phyloP scores from a whole-genome alignment of 345 rosid genomes.

The Reutealis trisperma region DNA sequence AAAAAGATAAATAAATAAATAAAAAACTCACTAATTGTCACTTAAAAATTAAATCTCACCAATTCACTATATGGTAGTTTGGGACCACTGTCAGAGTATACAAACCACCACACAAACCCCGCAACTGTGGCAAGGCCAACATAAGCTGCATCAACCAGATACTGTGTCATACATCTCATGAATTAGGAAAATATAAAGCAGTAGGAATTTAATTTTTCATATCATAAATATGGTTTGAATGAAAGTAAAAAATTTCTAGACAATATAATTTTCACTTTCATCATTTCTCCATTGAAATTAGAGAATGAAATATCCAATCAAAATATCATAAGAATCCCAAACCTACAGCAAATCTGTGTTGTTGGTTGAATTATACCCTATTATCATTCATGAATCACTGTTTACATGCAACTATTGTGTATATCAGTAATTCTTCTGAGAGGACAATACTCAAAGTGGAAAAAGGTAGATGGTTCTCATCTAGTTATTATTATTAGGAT shows the following conservation, averaged over 20 bases:
- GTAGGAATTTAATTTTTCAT: background rate
- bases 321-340: no score
- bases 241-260: background rate
- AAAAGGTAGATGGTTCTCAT: background rate
- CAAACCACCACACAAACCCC: constrained; percentile 98
- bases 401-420: background rate
- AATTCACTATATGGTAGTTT: constrained; percentile 80
- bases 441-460: background rate
- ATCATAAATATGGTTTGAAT: background rate
- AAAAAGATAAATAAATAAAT: no score
- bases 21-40: background rate
- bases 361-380: no score
- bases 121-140: constrained; percentile 99
- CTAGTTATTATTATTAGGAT: background rate
- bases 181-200: background rate
- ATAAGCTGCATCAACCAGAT: constrained; percentile 64
- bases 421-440: background rate
- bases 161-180: background rate
- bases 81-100: constrained; percentile 85
- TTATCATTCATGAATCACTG: background rate
- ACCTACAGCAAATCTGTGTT: no score
- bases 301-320: no score
- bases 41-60: constrained; percentile 48
- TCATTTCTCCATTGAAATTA: no score
- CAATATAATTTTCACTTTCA: background rate